Evolutionary conservation across 306 rosid genomes (phyloP).

Genomic region (Cucurbita moschata): DNA sequence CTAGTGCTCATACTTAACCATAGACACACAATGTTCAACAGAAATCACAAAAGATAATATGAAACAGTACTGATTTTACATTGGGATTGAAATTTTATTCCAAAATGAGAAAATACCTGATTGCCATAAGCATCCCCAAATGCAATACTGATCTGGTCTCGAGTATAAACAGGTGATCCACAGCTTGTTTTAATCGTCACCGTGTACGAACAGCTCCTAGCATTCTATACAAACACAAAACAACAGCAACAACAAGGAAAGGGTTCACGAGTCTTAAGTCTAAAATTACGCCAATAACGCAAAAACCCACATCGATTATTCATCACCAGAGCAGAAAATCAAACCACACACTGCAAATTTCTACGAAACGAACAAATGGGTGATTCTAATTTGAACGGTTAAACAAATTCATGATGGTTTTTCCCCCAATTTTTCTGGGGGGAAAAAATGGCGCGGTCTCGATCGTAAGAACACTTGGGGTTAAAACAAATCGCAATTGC

Average conservation of each 20-base stretch:
- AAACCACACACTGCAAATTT: neutral
- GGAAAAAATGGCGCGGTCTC: neutral
- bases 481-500: neutral
- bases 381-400: neutral
- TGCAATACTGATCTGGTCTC: slow-evolving; percentile 62
- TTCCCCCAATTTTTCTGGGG: neutral
- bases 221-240: slow-evolving; percentile 21
- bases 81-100: neutral
- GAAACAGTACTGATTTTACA: neutral
- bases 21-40: neutral
- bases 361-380: neutral
- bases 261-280: neutral
- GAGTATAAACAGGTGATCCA: slow-evolving; percentile 47
- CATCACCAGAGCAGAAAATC: neutral
- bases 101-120: slow-evolving; percentile 34
- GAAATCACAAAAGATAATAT: neutral
- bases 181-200: slow-evolving; percentile 66
- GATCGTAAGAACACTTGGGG: neutral
- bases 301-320: neutral
- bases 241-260: neutral
- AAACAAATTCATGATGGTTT: neutral
- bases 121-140: slow-evolving; percentile 86
- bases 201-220: slow-evolving; percentile 37
- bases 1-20: neutral
- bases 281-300: neutral